phyloP scores from a whole-genome alignment of 768 basidiomycete genomes.

The Amanita fuliginea region DNA sequence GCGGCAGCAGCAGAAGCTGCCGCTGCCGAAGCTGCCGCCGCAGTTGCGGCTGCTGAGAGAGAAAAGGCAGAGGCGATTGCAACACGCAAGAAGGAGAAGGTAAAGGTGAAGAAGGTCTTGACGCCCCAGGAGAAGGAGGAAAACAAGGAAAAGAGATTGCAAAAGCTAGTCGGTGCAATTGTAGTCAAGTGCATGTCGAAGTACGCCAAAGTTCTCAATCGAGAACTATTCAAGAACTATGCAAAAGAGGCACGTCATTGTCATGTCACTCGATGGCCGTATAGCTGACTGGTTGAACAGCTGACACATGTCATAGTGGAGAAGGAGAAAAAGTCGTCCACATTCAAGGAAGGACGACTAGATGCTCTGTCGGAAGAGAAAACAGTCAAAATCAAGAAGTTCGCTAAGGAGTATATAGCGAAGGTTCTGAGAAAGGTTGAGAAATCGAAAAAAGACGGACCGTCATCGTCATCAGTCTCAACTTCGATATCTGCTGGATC shows the following conservation, averaged over 20 bases:
- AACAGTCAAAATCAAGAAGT: conserved; percentile 80
- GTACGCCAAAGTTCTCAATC: conserved; percentile 62
- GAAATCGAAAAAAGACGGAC: conserved; percentile 28
- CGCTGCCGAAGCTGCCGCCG: conserved; percentile 18
- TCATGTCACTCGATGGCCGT: background rate
- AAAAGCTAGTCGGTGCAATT: conserved; percentile 77
- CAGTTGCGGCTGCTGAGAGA: conserved; percentile 16
- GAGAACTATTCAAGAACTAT: conserved; percentile 86
- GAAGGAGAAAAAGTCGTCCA: conserved; percentile 88
- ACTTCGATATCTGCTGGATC: conserved; percentile 17
- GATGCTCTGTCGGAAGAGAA: conserved; percentile 83
- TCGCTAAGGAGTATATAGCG: conserved; percentile 80
- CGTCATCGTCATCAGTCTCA: conserved; percentile 13
- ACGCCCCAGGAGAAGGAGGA: conserved; percentile 51
- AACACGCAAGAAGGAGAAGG: conserved; percentile 23
- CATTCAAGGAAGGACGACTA: conserved; percentile 63
- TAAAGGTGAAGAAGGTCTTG: conserved; percentile 29
- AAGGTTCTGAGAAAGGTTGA: conserved; percentile 68
- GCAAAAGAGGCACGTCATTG: conserved; percentile 75
- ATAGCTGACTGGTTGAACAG: conserved; percentile 28
- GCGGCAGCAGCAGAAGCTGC: conserved; percentile 22
- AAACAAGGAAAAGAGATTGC: conserved; percentile 70
- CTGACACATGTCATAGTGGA: conserved; percentile 80
- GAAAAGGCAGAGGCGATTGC: conserved; percentile 21
- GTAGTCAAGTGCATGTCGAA: conserved; percentile 94